Evolutionary conservation across 2,329 filamentous ascomycete species (phyloP).

Genomic region (Corinectria fuckeliana): DNA sequence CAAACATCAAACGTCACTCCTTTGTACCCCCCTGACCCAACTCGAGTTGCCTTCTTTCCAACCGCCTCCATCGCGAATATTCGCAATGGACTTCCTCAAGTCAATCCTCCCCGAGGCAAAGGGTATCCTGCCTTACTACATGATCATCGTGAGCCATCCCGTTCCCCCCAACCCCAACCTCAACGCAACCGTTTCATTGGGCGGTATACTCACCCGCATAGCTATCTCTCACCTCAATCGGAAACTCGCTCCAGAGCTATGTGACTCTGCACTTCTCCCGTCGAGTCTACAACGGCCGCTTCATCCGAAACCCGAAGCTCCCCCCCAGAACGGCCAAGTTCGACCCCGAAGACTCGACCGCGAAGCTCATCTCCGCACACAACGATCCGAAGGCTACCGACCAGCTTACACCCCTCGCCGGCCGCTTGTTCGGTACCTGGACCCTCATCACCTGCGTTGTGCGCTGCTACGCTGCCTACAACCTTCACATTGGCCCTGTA

Average conservation of each 20-base stretch:
- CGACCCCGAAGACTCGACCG: slow-evolving; percentile 59
- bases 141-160: slow-evolving; percentile 56
- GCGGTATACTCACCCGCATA: slow-evolving; percentile 46
- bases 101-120: slow-evolving; percentile 56
- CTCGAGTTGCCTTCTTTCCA: slow-evolving; percentile 6
- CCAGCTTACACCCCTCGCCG: slow-evolving; percentile 76
- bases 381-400: slow-evolving; percentile 57
- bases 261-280: slow-evolving; percentile 79
- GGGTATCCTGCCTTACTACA: slow-evolving; percentile 65
- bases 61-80: not conserved
- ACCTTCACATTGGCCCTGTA: slow-evolving; percentile 73
- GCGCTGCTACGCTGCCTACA: slow-evolving; percentile 83
- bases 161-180: slow-evolving; percentile 7
- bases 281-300: slow-evolving; percentile 80
- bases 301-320: slow-evolving; percentile 58
- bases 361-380: slow-evolving; percentile 57
- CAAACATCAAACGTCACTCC: not conserved
- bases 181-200: not conserved
- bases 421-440: slow-evolving; percentile 87
- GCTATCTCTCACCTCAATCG: slow-evolving; percentile 83
- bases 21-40: not conserved
- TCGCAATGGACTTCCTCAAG: slow-evolving; percentile 53
- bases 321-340: slow-evolving; percentile 48
- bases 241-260: slow-evolving; percentile 87
- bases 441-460: slow-evolving; percentile 80